Conservation (phyloP, 345 rosid species). For the Boechera retrofracta region DNA sequence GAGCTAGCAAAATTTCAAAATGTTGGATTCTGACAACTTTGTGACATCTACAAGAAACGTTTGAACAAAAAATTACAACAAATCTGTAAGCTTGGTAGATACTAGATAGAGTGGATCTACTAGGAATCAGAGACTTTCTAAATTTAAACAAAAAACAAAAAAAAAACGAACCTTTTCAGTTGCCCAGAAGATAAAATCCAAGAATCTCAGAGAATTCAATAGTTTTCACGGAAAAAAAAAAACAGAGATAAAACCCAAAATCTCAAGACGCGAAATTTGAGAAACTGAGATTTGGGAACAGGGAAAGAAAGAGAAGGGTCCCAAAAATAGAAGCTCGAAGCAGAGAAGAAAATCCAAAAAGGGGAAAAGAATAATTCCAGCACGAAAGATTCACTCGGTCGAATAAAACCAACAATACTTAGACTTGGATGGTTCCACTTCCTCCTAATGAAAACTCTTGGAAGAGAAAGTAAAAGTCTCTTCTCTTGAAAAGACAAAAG, state of each 20-base stretch:
- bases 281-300: constrained; percentile 30
- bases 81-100: background rate
- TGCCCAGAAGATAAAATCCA: constrained; percentile 12
- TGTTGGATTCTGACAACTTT: constrained; percentile 1
- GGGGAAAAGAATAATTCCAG: background rate
- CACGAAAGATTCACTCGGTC: constrained; percentile 20
- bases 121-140: background rate
- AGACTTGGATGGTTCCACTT: constrained; percentile 22
- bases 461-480: background rate
- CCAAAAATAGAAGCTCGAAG: background rate
- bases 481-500: background rate
- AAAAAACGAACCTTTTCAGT: constrained; percentile 31
- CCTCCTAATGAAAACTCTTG: constrained; percentile 2
- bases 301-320: constrained; percentile 9
- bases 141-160: background rate
- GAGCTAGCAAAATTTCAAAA: constrained; percentile 9
- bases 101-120: constrained; percentile 5
- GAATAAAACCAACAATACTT: constrained; percentile 8
- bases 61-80: background rate
- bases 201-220: background rate
- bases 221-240: background rate
- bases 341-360: constrained; percentile 24
- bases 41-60: constrained; percentile 32
- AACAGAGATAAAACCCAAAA: constrained; percentile 15
- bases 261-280: constrained; percentile 1